Evolutionary conservation across 179 eudicot species (phyloP).

Genomic region (Silene noctiflora): DNA sequence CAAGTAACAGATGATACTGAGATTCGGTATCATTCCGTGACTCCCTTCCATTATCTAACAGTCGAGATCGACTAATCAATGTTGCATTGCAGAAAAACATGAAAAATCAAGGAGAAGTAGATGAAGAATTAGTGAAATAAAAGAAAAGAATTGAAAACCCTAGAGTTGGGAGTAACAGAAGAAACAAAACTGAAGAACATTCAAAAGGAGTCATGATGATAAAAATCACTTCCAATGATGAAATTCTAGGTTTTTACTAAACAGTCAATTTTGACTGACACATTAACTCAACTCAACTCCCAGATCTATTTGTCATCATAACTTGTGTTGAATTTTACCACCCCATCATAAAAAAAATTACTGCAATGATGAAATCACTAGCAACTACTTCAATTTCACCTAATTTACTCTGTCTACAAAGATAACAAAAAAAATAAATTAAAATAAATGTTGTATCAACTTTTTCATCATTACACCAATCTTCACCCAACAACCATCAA

Average conservation of each 20-base stretch:
- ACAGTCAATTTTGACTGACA: conserved; percentile 29
- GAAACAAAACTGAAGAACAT: not conserved
- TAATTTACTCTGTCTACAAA: conserved; percentile 12
- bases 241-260: conserved; percentile 28
- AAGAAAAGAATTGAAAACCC: conserved; percentile 18
- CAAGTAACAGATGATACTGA: too few species aligned
- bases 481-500: conserved; percentile 17
- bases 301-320: conserved; percentile 21
- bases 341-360: conserved; percentile 5
- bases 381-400: not conserved
- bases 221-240: conserved; percentile 33
- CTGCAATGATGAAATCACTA: conserved; percentile 17
- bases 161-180: conserved; percentile 3
- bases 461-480: conserved; percentile 27
- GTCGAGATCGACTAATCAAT: too few species aligned
- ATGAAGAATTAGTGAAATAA: not conserved
- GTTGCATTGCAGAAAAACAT: too few species aligned
- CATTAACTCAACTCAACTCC: not conserved
- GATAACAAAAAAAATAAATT: not conserved
- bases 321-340: conserved; percentile 33
- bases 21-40: too few species aligned
- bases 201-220: conserved; percentile 31
- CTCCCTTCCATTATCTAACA: too few species aligned
- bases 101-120: conserved; percentile 1
- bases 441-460: not conserved